Evolutionary conservation across 306 rosid species (phyloP).

Genomic region (Begonia fuchsioides): DNA sequence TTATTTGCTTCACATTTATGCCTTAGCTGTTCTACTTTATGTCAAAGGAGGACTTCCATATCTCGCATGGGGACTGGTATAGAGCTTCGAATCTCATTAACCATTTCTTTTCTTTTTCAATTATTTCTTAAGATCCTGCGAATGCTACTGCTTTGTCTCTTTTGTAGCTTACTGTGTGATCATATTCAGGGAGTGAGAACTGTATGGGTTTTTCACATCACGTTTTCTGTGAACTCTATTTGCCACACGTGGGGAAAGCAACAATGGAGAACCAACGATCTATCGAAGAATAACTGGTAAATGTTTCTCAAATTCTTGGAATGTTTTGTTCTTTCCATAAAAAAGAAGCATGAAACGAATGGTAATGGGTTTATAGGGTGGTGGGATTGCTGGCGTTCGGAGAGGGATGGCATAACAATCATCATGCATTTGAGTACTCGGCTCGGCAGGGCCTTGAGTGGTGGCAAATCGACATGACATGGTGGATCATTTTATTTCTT

Average conservation of each 20-base stretch:
- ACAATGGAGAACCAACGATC: constrained; percentile 54
- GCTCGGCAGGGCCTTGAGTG: constrained; percentile 68
- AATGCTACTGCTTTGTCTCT: too few relatives aligned
- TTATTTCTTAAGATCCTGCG: too few relatives aligned
- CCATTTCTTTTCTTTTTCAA: too few relatives aligned
- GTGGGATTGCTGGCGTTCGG: constrained; percentile 90
- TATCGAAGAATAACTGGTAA: constrained; percentile 78
- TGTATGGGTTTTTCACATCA: constrained; percentile 62
- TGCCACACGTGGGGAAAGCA: constrained; percentile 85
- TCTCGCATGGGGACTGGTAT: too few relatives aligned
- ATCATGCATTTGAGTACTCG: constrained; percentile 88
- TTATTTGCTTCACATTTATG: too few relatives aligned
- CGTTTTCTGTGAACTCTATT: constrained; percentile 78
- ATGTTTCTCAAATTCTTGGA: neutral
- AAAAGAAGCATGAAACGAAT: neutral
- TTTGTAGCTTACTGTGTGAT: too few relatives aligned
- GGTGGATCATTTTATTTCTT: constrained; percentile 55
- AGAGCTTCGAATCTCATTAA: too few relatives aligned
- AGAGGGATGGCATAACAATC: constrained; percentile 94
- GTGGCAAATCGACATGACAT: too few relatives aligned
- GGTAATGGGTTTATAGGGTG: constrained; percentile 24
- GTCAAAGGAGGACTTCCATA: too few relatives aligned
- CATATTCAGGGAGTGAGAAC: constrained; percentile 52
- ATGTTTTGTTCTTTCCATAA: too few relatives aligned
- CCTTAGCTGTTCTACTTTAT: too few relatives aligned